Percentiles rank a stretch among this genome's conserved stretches.
Conservation (phyloP, 2,329 filamentous ascomycete genomes). For the Penicillium sp. region DNA sequence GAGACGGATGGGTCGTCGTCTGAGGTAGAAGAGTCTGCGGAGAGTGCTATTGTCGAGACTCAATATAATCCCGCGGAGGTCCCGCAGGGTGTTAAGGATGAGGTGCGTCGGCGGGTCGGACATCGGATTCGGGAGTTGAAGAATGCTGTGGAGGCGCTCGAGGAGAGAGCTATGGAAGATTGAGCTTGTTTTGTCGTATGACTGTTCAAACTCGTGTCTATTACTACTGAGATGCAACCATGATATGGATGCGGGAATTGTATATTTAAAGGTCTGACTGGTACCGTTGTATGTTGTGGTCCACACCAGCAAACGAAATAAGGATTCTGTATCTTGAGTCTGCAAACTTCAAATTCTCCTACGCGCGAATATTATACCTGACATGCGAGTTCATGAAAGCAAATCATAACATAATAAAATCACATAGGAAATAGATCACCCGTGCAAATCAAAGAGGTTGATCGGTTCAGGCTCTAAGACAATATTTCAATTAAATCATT, state of each 20-base stretch:
- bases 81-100: conserved; percentile 35
- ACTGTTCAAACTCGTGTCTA: not conserved
- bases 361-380: not conserved
- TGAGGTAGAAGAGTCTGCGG: conserved; percentile 5
- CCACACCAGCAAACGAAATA: not conserved
- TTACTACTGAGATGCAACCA: not conserved
- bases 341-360: not conserved
- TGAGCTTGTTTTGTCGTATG: conserved; percentile 11
- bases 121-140: conserved; percentile 49
- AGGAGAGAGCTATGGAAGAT: conserved; percentile 42
- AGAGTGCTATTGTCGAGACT: conserved; percentile 30
- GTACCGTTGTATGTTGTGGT: not conserved
- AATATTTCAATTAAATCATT: not conserved
- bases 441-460: not conserved
- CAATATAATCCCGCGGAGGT: conserved; percentile 35
- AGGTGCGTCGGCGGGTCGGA: conserved; percentile 47
- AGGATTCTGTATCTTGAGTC: not conserved
- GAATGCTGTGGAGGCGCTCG: conserved; percentile 45
- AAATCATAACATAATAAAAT: not conserved
- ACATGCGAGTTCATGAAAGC: not conserved
- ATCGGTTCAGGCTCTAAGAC: not conserved
- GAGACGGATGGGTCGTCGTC: not conserved
- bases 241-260: not conserved
- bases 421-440: not conserved
- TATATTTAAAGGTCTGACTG: not conserved